Conservation (phyloP, 139 green algal genomes). For the Ettlia oleoabundans region DNA sequence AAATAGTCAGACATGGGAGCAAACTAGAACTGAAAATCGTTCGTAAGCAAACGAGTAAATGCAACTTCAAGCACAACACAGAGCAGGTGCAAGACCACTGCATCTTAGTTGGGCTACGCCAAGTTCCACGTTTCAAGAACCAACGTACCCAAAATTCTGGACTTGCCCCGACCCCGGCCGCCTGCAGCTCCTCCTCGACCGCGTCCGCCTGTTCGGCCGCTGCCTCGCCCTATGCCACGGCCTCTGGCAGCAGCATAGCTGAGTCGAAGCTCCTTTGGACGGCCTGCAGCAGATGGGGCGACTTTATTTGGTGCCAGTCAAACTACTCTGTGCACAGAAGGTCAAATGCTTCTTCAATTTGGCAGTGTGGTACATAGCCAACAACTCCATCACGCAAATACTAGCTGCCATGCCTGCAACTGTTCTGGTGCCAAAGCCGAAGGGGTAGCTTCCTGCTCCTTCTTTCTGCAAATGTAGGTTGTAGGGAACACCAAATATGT, state of each 20-base stretch:
- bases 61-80: too few relatives aligned
- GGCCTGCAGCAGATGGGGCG: background rate
- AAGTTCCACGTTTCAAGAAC: too few relatives aligned
- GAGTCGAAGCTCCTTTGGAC: slow-evolving; percentile 29
- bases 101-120: too few relatives aligned
- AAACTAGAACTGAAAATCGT: too few relatives aligned
- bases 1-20: background rate
- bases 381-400: background rate
- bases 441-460: slow-evolving; percentile 30
- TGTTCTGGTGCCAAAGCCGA: slow-evolving; percentile 40
- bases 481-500: background rate
- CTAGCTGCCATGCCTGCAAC: slow-evolving; percentile 15
- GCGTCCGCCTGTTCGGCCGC: background rate
- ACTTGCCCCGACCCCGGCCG: background rate
- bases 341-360: too few relatives aligned
- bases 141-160: too few relatives aligned
- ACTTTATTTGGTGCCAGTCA: too few relatives aligned
- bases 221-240: slow-evolving; percentile 23
- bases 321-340: too few relatives aligned
- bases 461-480: slow-evolving; percentile 22
- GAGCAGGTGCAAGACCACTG: too few relatives aligned
- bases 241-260: slow-evolving; percentile 43
- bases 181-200: background rate
- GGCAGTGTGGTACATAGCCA: background rate
- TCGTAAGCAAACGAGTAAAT: too few relatives aligned